Evolutionary conservation across 805 yeast species (phyloP), one percentile per base, ranked within the genome.

Genomic region (Lipomyces sp.): DNA sequence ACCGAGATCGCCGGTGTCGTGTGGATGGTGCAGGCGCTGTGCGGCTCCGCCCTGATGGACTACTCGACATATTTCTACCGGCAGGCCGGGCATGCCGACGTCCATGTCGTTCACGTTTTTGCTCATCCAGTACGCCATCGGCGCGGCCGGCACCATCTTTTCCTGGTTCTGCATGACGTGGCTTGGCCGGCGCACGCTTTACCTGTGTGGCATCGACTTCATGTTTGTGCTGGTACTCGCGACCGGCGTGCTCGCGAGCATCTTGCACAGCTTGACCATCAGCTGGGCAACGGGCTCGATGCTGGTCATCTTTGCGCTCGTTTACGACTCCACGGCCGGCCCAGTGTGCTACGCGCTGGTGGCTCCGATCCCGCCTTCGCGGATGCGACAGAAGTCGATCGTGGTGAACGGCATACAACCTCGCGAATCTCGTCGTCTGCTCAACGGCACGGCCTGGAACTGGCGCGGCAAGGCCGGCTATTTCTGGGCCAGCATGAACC

Each of bases 401-500:
- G 64, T 18, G 54, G 63, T 22, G 14, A 49, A 37, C 16, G 58
- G 48, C 18, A 63, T 53, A 42, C 61, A n/a, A 40, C 48, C 32
- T 82, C 82, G 14, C 76, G 75, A 58, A 70, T 78, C 73, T 66
- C 78, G 58, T n/a, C n/a, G n/a, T n/a, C n/a, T n/a, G n/a, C n/a
- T n/a, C n/a, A n/a, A n/a, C n/a, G n/a, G n/a, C n/a, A n/a, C n/a
- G n/a, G n/a, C n/a, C n/a, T n/a, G n/a, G n/a, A n/a, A n/a, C n/a
- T n/a, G n/a, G n/a, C n/a, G n/a, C n/a, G n/a, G n/a, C n/a, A n/a
- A n/a, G n/a, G n/a, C n/a, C n/a, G n/a, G n/a, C n/a, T n/a, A n/a
- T n/a, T n/a, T n/a, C n/a, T n/a, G n/a, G n/a, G n/a, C n/a, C n/a
- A n/a, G n/a, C n/a, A n/a, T n/a, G n/a, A n/a, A n/a, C n/a, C n/a